These are phyloP conservation scores for Mycena polygramma DNA, from an alignment of 768 basidiomycete genomes.

Conservation along the genomic window DNA sequence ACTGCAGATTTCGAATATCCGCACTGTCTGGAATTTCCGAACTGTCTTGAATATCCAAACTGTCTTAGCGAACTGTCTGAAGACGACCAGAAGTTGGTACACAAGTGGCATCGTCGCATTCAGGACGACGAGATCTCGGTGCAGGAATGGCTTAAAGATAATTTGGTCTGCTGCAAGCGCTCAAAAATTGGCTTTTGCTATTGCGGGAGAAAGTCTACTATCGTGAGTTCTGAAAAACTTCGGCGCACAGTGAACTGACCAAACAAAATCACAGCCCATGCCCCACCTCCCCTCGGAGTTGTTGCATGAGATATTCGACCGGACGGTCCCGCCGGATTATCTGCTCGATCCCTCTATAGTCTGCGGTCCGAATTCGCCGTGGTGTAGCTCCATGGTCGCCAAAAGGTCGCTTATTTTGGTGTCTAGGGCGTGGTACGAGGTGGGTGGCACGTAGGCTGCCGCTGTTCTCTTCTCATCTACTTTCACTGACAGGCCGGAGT, in stretches of 20 bases:
- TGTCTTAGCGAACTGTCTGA: too few species aligned
- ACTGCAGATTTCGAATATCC: not conserved
- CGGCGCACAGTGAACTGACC: not conserved
- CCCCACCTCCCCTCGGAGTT: conserved; percentile 1
- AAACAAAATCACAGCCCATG: not conserved
- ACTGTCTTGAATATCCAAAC: too few species aligned
- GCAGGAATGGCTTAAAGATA: not conserved
- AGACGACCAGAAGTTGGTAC: too few species aligned
- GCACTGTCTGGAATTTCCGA: too few species aligned
- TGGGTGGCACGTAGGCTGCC: not conserved
- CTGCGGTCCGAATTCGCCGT: conserved; percentile 3
- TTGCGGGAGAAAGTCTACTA: not conserved
- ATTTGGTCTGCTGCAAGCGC: not conserved
- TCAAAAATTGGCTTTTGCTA: not conserved
- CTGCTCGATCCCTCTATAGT: not conserved
- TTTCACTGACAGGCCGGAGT: not conserved
- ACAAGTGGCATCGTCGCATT: not conserved
- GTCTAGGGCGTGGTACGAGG: not conserved
- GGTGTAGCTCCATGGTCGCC: conserved; percentile 1
- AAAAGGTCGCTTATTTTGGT: conserved; percentile 5
- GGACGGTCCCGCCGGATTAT: not conserved
- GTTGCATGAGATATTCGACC: not conserved
- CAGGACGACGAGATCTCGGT: not conserved
- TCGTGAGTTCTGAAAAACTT: not conserved
- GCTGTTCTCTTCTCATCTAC: not conserved